Conservation (phyloP, 805 yeast species). For the Candida adriatica region DNA sequence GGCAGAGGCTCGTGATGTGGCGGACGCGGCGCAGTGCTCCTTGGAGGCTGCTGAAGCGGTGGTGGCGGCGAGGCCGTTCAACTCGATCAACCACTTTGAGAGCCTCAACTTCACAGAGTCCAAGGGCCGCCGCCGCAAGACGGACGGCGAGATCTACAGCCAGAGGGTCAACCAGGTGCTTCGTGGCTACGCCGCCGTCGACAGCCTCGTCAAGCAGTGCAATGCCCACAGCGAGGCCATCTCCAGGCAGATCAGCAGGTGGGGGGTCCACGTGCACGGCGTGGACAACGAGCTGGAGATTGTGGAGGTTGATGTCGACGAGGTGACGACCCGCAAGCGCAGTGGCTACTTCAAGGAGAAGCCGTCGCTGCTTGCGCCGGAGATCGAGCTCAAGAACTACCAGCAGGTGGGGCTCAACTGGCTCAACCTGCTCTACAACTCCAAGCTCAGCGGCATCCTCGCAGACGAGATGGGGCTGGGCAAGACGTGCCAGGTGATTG, state of each 20-base stretch:
- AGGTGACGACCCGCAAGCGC: slow-evolving; percentile 23
- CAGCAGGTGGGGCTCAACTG: slow-evolving; percentile 98
- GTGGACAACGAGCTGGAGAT: slow-evolving; percentile 58
- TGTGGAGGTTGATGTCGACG: slow-evolving; percentile 39
- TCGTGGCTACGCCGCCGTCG: slow-evolving; percentile 90
- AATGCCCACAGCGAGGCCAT: slow-evolving; percentile 68
- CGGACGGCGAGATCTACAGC: slow-evolving; percentile 67
- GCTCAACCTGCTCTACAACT: slow-evolving; percentile 73
- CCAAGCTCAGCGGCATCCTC: slow-evolving; percentile 79
- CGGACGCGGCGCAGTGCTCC: slow-evolving; percentile 70
- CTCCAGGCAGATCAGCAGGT: slow-evolving; percentile 61
- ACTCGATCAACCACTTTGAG: slow-evolving; percentile 50
- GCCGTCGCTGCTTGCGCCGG: slow-evolving; percentile 61
- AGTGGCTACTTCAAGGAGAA: slow-evolving; percentile 54
- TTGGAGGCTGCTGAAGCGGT: slow-evolving; percentile 59
- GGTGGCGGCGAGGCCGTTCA: slow-evolving; percentile 65
- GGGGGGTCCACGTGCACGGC: slow-evolving; percentile 84
- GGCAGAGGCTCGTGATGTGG: slow-evolving; percentile 66
- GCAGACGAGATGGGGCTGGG: slow-evolving; percentile 99
- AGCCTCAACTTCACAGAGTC: slow-evolving; percentile 42
- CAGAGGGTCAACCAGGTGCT: slow-evolving; percentile 65
- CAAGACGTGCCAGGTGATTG: slow-evolving; percentile 92
- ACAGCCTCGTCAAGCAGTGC: slow-evolving; percentile 81
- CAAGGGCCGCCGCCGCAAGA: slow-evolving; percentile 36
- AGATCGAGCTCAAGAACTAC: slow-evolving; percentile 70